Conservation (phyloP, 1,139 yeast genomes). For the Geotrichum citri-aurantii region DNA sequence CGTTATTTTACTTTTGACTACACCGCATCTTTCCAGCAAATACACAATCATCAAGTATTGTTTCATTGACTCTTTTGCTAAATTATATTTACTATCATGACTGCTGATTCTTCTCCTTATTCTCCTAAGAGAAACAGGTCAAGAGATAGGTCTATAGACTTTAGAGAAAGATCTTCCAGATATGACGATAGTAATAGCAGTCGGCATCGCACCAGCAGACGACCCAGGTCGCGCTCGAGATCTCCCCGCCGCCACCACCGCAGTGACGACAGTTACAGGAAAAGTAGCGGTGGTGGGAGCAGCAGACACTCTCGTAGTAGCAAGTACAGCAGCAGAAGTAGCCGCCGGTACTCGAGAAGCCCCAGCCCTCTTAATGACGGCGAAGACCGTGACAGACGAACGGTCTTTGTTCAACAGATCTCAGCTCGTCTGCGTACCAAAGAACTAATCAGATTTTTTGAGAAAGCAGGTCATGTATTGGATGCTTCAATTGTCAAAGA, state of each 20-base stretch:
- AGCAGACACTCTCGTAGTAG: background rate
- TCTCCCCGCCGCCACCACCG: background rate
- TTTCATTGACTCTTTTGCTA: background rate
- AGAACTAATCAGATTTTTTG: conserved; percentile 36
- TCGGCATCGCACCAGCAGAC: background rate
- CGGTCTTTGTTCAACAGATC: conserved; percentile 39
- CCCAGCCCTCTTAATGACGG: conserved; percentile 4
- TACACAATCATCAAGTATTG: background rate
- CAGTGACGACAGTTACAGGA: background rate
- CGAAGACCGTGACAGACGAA: conserved; percentile 33
- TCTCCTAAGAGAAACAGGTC: background rate
- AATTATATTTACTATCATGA: background rate
- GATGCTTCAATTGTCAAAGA: conserved; percentile 40
- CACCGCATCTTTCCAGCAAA: background rate
- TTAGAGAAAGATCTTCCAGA: background rate
- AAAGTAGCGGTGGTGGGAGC: background rate
- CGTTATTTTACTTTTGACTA: background rate
- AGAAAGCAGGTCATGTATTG: conserved; percentile 34
- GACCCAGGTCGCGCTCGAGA: background rate
- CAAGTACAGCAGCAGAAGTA: background rate
- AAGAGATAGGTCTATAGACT: background rate
- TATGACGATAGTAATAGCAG: background rate
- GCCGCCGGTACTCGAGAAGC: background rate
- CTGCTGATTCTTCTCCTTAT: background rate
- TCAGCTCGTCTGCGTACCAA: conserved; percentile 35